A percentile compares a stretch with the other conserved stretches of the same genome.
These are phyloP conservation scores for Tulasnella sp. DNA, from an alignment of 768 basidiomycete species.

Conservation along the genomic window DNA sequence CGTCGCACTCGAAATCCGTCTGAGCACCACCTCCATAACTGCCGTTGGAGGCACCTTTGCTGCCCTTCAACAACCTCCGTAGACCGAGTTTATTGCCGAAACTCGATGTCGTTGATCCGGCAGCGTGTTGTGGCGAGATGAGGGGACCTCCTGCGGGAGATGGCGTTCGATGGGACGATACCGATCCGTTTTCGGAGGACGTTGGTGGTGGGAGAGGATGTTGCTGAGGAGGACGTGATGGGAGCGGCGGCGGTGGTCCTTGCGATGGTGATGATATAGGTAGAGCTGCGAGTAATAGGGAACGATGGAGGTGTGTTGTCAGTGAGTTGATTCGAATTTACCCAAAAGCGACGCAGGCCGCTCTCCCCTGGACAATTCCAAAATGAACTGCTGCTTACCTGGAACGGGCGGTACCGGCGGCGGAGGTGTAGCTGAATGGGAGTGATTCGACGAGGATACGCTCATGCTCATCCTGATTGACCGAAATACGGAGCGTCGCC, in stretches of 20 bases:
- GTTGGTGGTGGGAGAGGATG: not conserved
- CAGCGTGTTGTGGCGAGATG: not conserved
- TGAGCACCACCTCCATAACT: not conserved
- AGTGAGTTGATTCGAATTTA: not conserved
- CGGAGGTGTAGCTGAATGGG: not conserved
- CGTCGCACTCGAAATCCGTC: not conserved
- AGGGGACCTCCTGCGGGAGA: not conserved
- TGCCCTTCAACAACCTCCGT: not conserved
- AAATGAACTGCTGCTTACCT: conserved; percentile 19
- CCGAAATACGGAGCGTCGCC: conserved; percentile 22
- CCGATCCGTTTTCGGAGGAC: not conserved
- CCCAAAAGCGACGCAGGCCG: not conserved
- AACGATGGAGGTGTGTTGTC: too few relatives aligned
- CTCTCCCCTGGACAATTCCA: not conserved
- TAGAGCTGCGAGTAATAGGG: not conserved
- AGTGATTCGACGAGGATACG: conserved; percentile 10
- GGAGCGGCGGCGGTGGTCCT: not conserved
- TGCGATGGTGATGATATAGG: not conserved
- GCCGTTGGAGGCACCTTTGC: not conserved
- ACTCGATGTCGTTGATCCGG: not conserved
- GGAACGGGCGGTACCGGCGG: not conserved
- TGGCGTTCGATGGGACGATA: conserved; percentile 4
- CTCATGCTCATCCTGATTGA: conserved; percentile 28
- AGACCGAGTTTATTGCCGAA: not conserved
- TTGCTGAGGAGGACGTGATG: conserved; percentile 10